phyloP scores from a whole-genome alignment of 257 asterid genomes.

The Anisodus tanguticus region DNA sequence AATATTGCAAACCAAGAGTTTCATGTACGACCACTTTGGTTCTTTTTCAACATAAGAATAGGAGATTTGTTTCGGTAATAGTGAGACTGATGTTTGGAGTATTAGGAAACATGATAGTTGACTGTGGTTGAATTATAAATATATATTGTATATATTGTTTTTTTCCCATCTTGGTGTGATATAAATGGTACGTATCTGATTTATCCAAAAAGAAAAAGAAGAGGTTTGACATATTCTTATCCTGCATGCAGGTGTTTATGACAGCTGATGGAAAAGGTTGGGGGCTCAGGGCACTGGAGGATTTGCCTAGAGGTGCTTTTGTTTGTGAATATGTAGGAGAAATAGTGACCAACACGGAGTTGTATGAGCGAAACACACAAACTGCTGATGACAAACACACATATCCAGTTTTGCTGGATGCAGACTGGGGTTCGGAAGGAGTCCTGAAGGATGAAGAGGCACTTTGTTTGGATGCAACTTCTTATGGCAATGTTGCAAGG shows the following conservation, averaged over 20 bases:
- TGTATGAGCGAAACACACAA: slow-evolving; percentile 54
- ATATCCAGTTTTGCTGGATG: slow-evolving; percentile 73
- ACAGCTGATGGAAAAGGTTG: slow-evolving; percentile 73
- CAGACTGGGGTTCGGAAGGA: slow-evolving; percentile 74
- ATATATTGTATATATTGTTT: neutral
- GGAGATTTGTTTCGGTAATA: neutral
- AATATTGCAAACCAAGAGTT: slow-evolving; percentile 5
- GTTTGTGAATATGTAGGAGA: slow-evolving; percentile 73
- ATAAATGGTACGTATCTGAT: neutral
- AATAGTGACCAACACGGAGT: slow-evolving; percentile 65
- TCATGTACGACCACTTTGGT: neutral
- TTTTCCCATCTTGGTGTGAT: neutral
- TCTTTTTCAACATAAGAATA: neutral
- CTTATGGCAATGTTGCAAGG: slow-evolving; percentile 71
- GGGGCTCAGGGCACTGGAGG: slow-evolving; percentile 82
- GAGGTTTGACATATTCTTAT: slow-evolving; percentile 6
- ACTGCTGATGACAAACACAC: slow-evolving; percentile 50
- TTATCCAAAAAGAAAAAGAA: neutral
- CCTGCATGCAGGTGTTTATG: slow-evolving; percentile 56
- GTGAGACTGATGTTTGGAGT: neutral
- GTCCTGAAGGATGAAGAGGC: slow-evolving; percentile 70
- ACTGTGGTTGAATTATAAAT: neutral
- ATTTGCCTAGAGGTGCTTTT: slow-evolving; percentile 71
- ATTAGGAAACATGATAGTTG: neutral
- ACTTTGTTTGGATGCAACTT: slow-evolving; percentile 73